phyloP scores from a whole-genome alignment of 495 filamentous ascomycete genomes.

The Talaromyces ruber region DNA sequence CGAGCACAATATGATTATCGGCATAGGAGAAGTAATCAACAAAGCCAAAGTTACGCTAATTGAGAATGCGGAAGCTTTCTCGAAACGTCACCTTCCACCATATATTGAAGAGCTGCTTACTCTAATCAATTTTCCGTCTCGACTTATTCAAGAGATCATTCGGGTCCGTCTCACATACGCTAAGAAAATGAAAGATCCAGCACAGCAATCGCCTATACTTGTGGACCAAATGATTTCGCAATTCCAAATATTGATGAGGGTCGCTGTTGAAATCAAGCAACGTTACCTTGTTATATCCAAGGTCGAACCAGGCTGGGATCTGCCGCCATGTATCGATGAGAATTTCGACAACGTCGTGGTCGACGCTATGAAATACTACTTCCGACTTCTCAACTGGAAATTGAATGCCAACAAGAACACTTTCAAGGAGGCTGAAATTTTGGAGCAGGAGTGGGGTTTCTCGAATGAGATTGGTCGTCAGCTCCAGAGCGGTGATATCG shows the following conservation, averaged over 20 bases:
- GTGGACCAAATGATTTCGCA: conserved; percentile 95
- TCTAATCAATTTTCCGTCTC: conserved; percentile 92
- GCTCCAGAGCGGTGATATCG: conserved; percentile 84
- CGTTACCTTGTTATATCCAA: conserved; percentile 76
- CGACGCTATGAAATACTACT: conserved; percentile 94
- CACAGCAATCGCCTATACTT: conserved; percentile 79
- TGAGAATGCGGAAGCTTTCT: conserved; percentile 74
- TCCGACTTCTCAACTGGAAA: conserved; percentile 95
- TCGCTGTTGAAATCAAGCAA: conserved; percentile 87
- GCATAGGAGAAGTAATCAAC: conserved; percentile 71
- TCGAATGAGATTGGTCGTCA: conserved; percentile 85
- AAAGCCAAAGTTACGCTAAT: conserved; percentile 94
- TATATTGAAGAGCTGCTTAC: conserved; percentile 96
- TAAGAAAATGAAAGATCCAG: conserved; percentile 85
- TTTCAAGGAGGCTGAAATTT: conserved; percentile 95
- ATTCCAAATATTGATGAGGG: conserved; percentile 84
- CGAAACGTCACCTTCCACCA: conserved; percentile 84
- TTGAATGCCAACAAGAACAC: conserved; percentile 96
- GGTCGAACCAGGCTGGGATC: conserved; percentile 87
- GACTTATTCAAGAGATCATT: conserved; percentile 94
- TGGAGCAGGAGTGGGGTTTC: conserved; percentile 96
- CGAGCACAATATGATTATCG: conserved; percentile 70
- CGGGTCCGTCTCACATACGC: conserved; percentile 86
- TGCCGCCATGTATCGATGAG: conserved; percentile 94
- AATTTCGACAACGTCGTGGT: conserved; percentile 93